Base-by-base conservation (phyloP, 1,284 basidiomycete genomes). In the Tylopilus orsonianus region DNA sequence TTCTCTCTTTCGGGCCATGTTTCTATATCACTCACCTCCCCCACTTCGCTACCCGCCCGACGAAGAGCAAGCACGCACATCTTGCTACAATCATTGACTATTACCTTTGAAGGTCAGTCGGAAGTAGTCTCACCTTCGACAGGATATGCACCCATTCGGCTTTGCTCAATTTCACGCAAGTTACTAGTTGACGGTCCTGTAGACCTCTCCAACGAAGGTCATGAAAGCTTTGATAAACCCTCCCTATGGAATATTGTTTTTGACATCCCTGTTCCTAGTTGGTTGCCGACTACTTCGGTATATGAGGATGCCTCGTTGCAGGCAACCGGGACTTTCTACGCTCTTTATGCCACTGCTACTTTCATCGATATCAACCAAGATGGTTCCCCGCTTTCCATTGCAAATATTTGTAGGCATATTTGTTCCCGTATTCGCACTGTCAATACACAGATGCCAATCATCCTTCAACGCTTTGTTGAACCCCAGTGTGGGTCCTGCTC, bases 1-100 rank as follows among this genome's bases (percentile, higher is more conserved):
- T 91, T 88, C 65, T 89, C 89, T 12, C 73, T 91, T 46, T 86
- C 87, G 13, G 88, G 89, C 8, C 76, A 88, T 64, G 71, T 91
- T 18, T 71, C 77, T 16, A 70, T 91, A 39, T 74, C 80, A 0
- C 57, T 89, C 27, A 66, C 74, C 10, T 72, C 83, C 4, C 66
- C 75, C 7, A 71, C 62, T 48, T 78, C 76, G 20, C 59, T 79
- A 41, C 79, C 84, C 54, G 73, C 74, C 50, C 72, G 71, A 50
- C 72, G 73, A 48, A 72, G 71, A 53, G 65, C 74, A 5, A 50
- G 55, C 8, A 63, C 75, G 5, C 77, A 72, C 34, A 61, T 85
- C 36, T 64, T 84, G 8, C 74, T 91, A 19, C 76, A 80, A 51
- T 90, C 88, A 3, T 70, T 91, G 38, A 68, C 71, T 27, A 66